Evolutionary conservation across 768 basidiomycete species (phyloP), one percentile per base, ranked within the genome.

Genomic region (Cantharellus cinnabarinus): DNA sequence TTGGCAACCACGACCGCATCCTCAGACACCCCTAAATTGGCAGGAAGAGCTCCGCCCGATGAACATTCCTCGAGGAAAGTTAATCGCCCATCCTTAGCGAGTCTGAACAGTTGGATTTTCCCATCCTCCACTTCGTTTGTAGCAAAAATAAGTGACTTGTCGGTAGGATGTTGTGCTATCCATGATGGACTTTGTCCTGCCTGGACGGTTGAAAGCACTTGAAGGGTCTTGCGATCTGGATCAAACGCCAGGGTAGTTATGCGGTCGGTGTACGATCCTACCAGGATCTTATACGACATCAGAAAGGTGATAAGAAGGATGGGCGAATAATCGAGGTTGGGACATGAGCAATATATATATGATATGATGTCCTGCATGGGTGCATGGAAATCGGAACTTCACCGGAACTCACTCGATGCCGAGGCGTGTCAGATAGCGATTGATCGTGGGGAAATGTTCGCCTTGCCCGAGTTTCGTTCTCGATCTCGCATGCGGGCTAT

Each of bases 41-140:
- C 86, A 2, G 84, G 81, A 60, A 79, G 77, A 0, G 69, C 71
- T 0, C 82, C 83, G 42, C 76, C 79, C 63, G 79, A 82, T 10
- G 75, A 65, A 0, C 71, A 71, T 50, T 73, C 71, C 4, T 71
- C 74, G 2, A 82, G 68, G 44, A 81, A 68, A n/a, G 70, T 67
- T 0, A 79, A 78, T 56, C 75, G 73, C 2, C 78, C 80, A 37
- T 64, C 66, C 14, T 73, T 69, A 61, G 78, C 78, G 60, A 79
- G 77, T 62, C 75, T 78, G 59, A 90, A 64, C 10, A 76, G 79
- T 4, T 80, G 66, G 35, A 82, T 73, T 67, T 74, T 73, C 10
- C 89, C 87, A n/a, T 83, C 77, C 0, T 73, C 63, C 61, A 82
- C 77, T 64, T 88, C 82, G 20, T 88, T 72, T 0, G 76, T 80